These are phyloP conservation scores for Sarocladiaceae sp. DNA, from an alignment of 2,329 filamentous ascomycete genomes.

Conservation along the genomic window DNA sequence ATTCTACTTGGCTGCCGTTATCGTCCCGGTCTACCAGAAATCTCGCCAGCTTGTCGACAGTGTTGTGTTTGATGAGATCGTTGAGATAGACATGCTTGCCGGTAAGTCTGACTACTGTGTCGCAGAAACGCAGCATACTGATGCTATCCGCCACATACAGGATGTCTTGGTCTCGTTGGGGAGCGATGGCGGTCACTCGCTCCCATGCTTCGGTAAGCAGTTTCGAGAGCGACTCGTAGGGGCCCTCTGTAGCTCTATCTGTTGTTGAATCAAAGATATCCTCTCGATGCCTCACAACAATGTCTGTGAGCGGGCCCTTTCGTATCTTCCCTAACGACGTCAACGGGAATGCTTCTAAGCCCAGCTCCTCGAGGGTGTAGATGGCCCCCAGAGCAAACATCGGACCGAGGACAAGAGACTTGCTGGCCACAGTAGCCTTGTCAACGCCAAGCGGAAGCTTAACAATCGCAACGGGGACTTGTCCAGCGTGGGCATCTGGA, in stretches of 20 bases:
- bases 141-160: slow-evolving; percentile 31
- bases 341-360: slow-evolving; percentile 30
- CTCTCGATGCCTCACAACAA: slow-evolving; percentile 17
- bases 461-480: slow-evolving; percentile 42
- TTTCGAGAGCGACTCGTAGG: neutral
- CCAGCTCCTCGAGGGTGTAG: slow-evolving; percentile 37
- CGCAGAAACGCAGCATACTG: slow-evolving; percentile 32
- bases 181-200: slow-evolving; percentile 23
- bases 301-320: slow-evolving; percentile 30
- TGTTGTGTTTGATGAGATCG: slow-evolving; percentile 26
- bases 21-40: slow-evolving; percentile 17
- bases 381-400: slow-evolving; percentile 35
- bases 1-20: neutral
- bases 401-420: slow-evolving; percentile 26
- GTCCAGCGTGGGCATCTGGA: slow-evolving; percentile 39
- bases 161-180: slow-evolving; percentile 20
- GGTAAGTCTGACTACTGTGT: slow-evolving; percentile 21
- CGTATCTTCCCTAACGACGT: slow-evolving; percentile 42
- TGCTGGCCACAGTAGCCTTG: slow-evolving; percentile 27
- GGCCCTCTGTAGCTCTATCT: neutral
- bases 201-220: slow-evolving; percentile 24
- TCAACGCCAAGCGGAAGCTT: slow-evolving; percentile 24
- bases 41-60: slow-evolving; percentile 25
- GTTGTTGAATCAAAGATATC: neutral
- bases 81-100: slow-evolving; percentile 29